Percentiles rank a stretch among this genome's conserved stretches.
Conservation (phyloP, 73 alveolate genomes). For the Paramecium bursaria region DNA sequence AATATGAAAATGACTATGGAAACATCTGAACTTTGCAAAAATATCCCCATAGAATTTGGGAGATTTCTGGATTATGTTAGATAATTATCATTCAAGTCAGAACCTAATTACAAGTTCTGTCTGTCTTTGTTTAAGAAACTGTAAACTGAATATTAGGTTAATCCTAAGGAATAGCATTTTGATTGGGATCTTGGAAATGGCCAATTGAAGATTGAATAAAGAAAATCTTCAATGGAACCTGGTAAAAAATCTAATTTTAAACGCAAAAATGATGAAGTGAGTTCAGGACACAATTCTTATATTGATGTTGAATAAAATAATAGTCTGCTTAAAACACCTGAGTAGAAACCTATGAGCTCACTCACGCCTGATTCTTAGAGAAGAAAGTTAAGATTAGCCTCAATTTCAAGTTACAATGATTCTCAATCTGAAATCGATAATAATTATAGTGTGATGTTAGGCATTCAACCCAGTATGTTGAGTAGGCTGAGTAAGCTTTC, state of each 20-base stretch:
- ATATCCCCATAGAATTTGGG: slow-evolving; percentile 69
- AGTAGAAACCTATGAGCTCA: neutral
- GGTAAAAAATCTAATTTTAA: too few species aligned
- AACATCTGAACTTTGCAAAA: slow-evolving; percentile 84
- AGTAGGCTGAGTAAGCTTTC: slow-evolving; percentile 49
- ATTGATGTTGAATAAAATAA: slow-evolving; percentile 15
- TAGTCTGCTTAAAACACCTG: slow-evolving; percentile 51
- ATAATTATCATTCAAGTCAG: slow-evolving; percentile 29
- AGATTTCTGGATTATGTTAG: slow-evolving; percentile 35
- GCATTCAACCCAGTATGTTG: slow-evolving; percentile 54
- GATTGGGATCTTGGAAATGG: slow-evolving; percentile 56
- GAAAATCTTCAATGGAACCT: too few species aligned
- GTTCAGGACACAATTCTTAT: neutral
- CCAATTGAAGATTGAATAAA: too few species aligned
- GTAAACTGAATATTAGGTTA: neutral
- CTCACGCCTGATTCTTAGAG: slow-evolving; percentile 30
- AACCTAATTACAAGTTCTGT: slow-evolving; percentile 50
- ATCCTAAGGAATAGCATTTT: slow-evolving; percentile 8
- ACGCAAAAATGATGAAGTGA: neutral
- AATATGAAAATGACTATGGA: slow-evolving; percentile 87
- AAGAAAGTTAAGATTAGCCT: slow-evolving; percentile 23
- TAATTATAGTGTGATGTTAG: slow-evolving; percentile 34
- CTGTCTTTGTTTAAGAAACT: slow-evolving; percentile 3
- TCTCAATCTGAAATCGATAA: slow-evolving; percentile 38
- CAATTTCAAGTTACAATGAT: slow-evolving; percentile 51